Evolutionary conservation across 1,284 basidiomycete genomes (phyloP).

Genomic region (Ganoderma lingzhi): DNA sequence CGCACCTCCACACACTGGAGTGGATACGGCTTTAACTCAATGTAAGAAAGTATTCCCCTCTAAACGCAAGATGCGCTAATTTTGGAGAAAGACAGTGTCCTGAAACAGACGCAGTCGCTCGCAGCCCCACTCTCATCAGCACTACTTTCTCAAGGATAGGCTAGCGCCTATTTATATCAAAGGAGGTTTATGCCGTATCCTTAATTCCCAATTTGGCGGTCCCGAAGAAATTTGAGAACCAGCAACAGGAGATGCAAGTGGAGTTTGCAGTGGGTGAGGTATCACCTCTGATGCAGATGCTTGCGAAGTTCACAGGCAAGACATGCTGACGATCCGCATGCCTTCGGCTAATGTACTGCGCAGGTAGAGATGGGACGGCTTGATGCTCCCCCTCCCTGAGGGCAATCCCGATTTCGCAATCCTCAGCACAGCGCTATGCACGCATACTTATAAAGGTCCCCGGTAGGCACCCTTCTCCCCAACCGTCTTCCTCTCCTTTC

Average conservation of each 20-base stretch:
- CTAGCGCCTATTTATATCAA: neutral
- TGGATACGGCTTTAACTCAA: neutral
- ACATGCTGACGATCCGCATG: neutral
- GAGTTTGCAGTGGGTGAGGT: neutral
- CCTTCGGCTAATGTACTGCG: neutral
- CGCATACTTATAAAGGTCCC: neutral
- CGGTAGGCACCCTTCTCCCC: neutral
- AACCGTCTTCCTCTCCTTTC: neutral
- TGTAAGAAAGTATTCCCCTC: neutral
- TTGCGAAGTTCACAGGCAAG: neutral
- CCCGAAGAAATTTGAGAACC: neutral
- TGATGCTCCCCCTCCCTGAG: neutral
- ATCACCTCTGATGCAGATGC: neutral
- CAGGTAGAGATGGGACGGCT: neutral
- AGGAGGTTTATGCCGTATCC: neutral
- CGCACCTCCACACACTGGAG: neutral
- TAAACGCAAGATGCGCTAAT: neutral
- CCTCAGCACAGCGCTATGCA: neutral
- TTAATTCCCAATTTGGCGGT: neutral
- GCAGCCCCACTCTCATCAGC: neutral
- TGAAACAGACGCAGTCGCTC: neutral
- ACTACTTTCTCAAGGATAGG: neutral
- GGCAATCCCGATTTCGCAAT: neutral
- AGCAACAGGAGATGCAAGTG: neutral
- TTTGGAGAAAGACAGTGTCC: neutral